These are phyloP conservation scores for Rhizophora mangle DNA, from an alignment of 345 rosid genomes.

Conservation along the genomic window DNA sequence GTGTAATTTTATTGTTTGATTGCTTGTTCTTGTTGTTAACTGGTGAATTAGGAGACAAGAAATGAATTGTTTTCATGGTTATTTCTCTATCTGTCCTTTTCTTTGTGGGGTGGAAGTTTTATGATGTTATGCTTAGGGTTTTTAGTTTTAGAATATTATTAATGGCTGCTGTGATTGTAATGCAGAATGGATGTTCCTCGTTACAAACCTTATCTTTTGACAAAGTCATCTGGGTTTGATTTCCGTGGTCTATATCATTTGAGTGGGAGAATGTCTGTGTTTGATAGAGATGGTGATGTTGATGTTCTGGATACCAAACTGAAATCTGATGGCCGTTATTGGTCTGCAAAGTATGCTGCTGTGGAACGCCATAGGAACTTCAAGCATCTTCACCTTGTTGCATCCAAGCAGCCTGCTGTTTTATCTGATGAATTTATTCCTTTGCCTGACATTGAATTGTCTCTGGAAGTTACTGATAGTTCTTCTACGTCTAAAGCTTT, in stretches of 20 bases:
- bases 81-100: no score
- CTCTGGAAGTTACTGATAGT: conserved; percentile 29
- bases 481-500: conserved; percentile 26
- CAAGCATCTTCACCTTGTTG: conserved; percentile 49
- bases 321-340: conserved; percentile 74
- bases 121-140: no score
- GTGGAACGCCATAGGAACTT: conserved; percentile 60
- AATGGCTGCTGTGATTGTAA: neutral
- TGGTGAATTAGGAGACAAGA: no score
- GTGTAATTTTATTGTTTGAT: neutral
- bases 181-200: conserved; percentile 91
- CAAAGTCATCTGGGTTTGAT: conserved; percentile 30
- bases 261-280: conserved; percentile 31
- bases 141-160: neutral
- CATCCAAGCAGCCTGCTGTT: conserved; percentile 33
- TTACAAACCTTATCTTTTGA: conserved; percentile 48
- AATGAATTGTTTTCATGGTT: no score
- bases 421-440: conserved; percentile 57
- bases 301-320: conserved; percentile 58
- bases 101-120: no score
- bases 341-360: conserved; percentile 78
- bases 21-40: neutral
- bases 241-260: conserved; percentile 37
- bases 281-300: conserved; percentile 66
- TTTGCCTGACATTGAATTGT: conserved; percentile 37